Base-by-base conservation (phyloP, 768 basidiomycete species). In the Boletus coccyginus region DNA sequence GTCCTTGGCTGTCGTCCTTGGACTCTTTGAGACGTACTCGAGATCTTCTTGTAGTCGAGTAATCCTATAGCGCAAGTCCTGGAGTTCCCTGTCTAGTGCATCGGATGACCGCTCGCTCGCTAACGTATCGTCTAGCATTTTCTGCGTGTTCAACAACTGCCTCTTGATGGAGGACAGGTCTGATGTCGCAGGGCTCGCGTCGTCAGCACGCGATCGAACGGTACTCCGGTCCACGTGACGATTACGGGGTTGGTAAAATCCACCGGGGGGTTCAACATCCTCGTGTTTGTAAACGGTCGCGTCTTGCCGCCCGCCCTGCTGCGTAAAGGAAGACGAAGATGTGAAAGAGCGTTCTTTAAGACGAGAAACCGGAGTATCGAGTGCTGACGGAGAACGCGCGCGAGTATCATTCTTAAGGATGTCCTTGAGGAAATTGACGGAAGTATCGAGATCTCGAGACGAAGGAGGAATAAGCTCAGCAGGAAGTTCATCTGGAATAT, bases 241-340 rank as follows among this genome's bases (percentile, higher is more conserved):
- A 11, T 82, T 82, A 10, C 83, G 82, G 3, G 92, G 84, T 66
- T 89, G 86, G 76, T 98, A 98, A 50, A 87, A 83, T 3, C 82
- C 80, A 43, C 81, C 78, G 1, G 81, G 74, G 5, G 83, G 82
- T 41, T 79, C 80, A 8, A 77, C 78, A 62, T 84, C 86, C 29
- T 79, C 79, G 74, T 97, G 90, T 64, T 91, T 91, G 77, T 97
- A 99, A 35, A 93, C 88, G 0, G 93, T 91, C 3, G 94, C 97
- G 69, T 99, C 97, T 59, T 86, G 84, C 12, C 89, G 81, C 6
- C 80, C 78, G 2, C 84, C 79, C 48, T 70, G 66, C 13, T 58
- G 68, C 9, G 84, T 83, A 16, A 79, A 71, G 5, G 81, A 74
- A 3, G 84, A 74, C 7, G 79, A 75, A 12, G 75, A 74, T 56